Evolutionary conservation across 2,329 filamentous ascomycete species (phyloP).

Genomic region (Fusarium protoensiforme): DNA sequence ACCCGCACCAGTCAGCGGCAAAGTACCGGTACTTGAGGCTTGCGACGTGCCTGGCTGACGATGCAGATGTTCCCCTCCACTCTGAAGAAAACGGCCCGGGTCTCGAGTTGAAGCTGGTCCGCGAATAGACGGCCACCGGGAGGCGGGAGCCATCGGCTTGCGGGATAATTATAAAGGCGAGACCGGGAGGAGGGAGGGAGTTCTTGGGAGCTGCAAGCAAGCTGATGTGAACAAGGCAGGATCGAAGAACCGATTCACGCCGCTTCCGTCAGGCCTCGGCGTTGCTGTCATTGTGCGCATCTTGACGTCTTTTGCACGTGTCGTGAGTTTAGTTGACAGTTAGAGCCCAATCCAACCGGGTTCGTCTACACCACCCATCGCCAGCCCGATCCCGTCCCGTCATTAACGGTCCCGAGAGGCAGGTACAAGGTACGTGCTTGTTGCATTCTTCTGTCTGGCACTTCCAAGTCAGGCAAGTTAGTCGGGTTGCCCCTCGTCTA

Average conservation of each 20-base stretch:
- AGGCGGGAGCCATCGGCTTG: slow-evolving; percentile 32
- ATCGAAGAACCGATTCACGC: background rate
- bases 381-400: slow-evolving; percentile 3
- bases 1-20: slow-evolving; percentile 6
- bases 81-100: slow-evolving; percentile 32
- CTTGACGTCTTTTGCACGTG: slow-evolving; percentile 12
- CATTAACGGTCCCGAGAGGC: slow-evolving; percentile 20
- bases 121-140: slow-evolving; percentile 8
- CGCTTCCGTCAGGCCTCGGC: background rate
- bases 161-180: slow-evolving; percentile 26
- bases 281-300: background rate
- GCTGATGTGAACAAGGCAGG: background rate
- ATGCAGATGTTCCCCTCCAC: slow-evolving; percentile 25
- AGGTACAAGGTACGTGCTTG: slow-evolving; percentile 14
- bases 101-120: slow-evolving; percentile 21
- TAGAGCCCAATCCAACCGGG: background rate
- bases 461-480: background rate
- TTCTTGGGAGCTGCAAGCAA: background rate
- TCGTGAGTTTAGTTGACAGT: slow-evolving; percentile 10
- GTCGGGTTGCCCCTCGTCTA: slow-evolving; percentile 12
- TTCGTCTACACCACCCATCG: slow-evolving; percentile 7
- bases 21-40: slow-evolving; percentile 11
- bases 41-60: background rate
- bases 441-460: slow-evolving; percentile 13
- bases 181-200: slow-evolving; percentile 1